These are phyloP conservation scores for Fomitopsis betulina DNA, from an alignment of 1,284 basidiomycete genomes.

Conservation along the genomic window DNA sequence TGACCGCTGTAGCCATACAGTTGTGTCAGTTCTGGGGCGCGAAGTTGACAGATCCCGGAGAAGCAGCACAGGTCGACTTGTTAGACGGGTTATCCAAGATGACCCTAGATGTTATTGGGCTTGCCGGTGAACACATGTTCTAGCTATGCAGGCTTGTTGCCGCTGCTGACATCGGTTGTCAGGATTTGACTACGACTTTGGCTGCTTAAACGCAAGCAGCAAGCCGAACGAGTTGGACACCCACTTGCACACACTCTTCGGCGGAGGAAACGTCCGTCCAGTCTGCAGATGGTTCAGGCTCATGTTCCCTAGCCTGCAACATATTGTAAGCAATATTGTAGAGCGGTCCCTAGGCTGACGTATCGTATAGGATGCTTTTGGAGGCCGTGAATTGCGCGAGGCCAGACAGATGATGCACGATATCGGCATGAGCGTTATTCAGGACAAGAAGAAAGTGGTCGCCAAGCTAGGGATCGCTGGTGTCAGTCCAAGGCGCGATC, in stretches of 20 bases:
- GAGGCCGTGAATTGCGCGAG: slow-evolving; percentile 12
- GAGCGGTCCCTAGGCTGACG: not conserved
- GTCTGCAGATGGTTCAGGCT: not conserved
- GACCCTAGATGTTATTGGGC: slow-evolving; percentile 49
- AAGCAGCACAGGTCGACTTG: slow-evolving; percentile 32
- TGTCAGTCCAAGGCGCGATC: slow-evolving; percentile 12
- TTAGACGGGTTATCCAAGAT: slow-evolving; percentile 36
- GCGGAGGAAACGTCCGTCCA: not conserved
- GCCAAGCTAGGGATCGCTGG: too few relatives aligned
- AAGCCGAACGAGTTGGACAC: slow-evolving; percentile 34
- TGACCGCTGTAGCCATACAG: slow-evolving; percentile 7
- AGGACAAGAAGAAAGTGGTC: slow-evolving; percentile 31
- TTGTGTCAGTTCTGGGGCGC: slow-evolving; percentile 24
- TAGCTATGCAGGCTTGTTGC: not conserved
- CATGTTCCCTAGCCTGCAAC: slow-evolving; percentile 5
- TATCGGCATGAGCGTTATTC: slow-evolving; percentile 35
- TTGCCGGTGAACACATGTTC: slow-evolving; percentile 31
- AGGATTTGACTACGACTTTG: slow-evolving; percentile 53
- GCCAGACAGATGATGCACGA: slow-evolving; percentile 27
- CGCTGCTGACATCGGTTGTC: not conserved
- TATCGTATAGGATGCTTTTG: slow-evolving; percentile 26
- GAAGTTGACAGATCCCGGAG: slow-evolving; percentile 6
- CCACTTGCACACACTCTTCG: slow-evolving; percentile 30
- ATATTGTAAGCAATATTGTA: not conserved
- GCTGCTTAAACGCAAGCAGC: slow-evolving; percentile 27